These are phyloP conservation scores for Diphasiastrum complanatum DNA, from an alignment of 83 land plant species.

Conservation along the genomic window DNA sequence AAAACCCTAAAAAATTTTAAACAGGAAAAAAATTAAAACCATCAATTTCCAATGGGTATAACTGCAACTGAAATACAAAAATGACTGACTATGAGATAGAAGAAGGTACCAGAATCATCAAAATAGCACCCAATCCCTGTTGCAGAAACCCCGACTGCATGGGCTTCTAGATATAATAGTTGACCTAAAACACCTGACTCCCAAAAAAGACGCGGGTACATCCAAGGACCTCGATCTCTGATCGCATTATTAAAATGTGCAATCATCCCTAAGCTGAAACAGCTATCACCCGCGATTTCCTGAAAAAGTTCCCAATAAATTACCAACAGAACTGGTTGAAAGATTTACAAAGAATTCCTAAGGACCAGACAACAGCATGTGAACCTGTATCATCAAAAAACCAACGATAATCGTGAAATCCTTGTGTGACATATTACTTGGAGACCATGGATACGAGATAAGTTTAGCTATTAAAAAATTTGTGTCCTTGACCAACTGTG, in stretches of 20 bases:
- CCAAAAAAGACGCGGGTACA: slow-evolving; percentile 97
- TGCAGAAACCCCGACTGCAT: slow-evolving; percentile 64
- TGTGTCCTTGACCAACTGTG: no score
- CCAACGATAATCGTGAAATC: no score
- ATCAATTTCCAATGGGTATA: not conserved
- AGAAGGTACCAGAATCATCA: slow-evolving; percentile 10
- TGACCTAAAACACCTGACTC: slow-evolving; percentile 96
- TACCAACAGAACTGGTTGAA: no score
- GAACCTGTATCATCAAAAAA: no score
- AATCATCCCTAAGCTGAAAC: slow-evolving; percentile 96
- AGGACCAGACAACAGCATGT: no score
- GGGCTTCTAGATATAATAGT: slow-evolving; percentile 90
- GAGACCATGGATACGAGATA: no score
- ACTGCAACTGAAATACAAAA: not conserved
- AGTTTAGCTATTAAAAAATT: no score
- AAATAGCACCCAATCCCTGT: slow-evolving; percentile 18
- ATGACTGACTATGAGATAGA: not conserved
- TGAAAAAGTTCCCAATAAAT: no score
- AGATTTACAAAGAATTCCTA: no score
- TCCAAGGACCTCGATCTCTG: slow-evolving; percentile 57
- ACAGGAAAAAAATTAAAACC: not conserved
- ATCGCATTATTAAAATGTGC: slow-evolving; percentile 68
- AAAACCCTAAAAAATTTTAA: no score
- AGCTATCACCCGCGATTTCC: slow-evolving; percentile 91
- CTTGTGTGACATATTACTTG: no score